These are phyloP conservation scores for Fraxinus xanthoxyloides DNA, from an alignment of 305 asterid species.

Conservation along the genomic window DNA sequence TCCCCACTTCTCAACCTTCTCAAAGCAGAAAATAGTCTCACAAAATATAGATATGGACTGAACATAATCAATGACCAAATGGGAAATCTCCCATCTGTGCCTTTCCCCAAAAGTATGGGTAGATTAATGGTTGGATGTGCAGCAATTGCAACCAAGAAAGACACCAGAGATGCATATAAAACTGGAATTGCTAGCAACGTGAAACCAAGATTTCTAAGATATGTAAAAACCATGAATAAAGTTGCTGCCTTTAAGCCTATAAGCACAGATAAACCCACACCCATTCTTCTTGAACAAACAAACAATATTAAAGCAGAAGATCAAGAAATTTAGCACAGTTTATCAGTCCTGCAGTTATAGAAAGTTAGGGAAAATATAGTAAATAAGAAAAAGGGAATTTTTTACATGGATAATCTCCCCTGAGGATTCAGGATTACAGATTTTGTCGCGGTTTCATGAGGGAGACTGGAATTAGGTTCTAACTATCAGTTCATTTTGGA, in stretches of 20 bases:
- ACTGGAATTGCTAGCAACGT: conserved; percentile 57
- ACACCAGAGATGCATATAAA: conserved; percentile 60
- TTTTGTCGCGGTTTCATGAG: neutral
- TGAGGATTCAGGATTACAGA: neutral
- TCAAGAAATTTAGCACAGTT: neutral
- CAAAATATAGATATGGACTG: conserved; percentile 78
- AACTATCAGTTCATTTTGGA: neutral
- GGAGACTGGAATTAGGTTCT: neutral
- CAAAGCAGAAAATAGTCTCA: conserved; percentile 60
- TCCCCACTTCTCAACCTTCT: conserved; percentile 73
- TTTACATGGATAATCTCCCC: neutral
- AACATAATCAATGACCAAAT: conserved; percentile 67
- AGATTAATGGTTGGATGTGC: conserved; percentile 75
- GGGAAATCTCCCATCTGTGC: conserved; percentile 77
- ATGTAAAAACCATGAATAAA: conserved; percentile 46
- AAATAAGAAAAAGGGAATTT: neutral
- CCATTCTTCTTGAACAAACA: conserved; percentile 41
- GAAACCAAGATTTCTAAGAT: conserved; percentile 46
- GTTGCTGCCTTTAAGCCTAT: conserved; percentile 65
- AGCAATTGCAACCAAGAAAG: conserved; percentile 69
- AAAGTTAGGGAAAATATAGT: neutral
- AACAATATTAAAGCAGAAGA: neutral
- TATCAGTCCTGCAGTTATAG: neutral
- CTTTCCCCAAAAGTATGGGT: conserved; percentile 74
- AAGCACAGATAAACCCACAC: conserved; percentile 66